Evolutionary conservation across 768 basidiomycete species (phyloP), one percentile per base, ranked within the genome.

Genomic region (Boletus insuetus): DNA sequence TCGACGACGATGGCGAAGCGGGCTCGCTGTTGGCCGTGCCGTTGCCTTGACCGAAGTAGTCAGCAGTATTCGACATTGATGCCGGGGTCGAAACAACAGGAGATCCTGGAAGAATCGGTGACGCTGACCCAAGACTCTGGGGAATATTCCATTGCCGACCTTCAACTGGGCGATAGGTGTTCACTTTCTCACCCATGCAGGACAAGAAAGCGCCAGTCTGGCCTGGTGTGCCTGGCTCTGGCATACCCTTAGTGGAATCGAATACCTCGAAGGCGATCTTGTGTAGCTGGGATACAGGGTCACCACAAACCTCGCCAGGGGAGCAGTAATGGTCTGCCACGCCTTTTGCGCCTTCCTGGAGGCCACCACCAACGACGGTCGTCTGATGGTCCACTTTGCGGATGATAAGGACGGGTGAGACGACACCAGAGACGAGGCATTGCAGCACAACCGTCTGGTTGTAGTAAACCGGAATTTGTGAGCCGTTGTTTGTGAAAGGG

Each of bases 391-490:
- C 95, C 50, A 97, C 91, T 65, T 94, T 93, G 51, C 96, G 90
- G 61, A 98, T 89, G 73, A 98, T 89, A 42, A 98, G 79, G 39
- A 94, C 86, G 11, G 96, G 96, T 55, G 91, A 92, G 63, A 96
- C 90, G 41, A 94, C 89, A 29, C 94, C 96, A 3, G 96, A 96
- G 2, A 90, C 90, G 60, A 96, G 77, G 65, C 94, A 98, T 68
- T 98, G 96, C 35, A 98, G 73, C 31, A 98, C 92, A 45, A 98
- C 89, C 1, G 93, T 94, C 70, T 95, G 91, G 67, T 98, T 98
- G 79, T 98, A 98, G 73, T 94, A 93, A 54, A 98, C 87, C 17
- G 94, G 88, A 45, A 92, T 93, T 64, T 89, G 89, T 4, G 86
- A 85, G 1, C 89, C 87, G 60, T 89, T 89, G 69, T 86, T 86